Conservation (phyloP, 495 filamentous ascomycete genomes). For the Penicillium longicatenatum region DNA sequence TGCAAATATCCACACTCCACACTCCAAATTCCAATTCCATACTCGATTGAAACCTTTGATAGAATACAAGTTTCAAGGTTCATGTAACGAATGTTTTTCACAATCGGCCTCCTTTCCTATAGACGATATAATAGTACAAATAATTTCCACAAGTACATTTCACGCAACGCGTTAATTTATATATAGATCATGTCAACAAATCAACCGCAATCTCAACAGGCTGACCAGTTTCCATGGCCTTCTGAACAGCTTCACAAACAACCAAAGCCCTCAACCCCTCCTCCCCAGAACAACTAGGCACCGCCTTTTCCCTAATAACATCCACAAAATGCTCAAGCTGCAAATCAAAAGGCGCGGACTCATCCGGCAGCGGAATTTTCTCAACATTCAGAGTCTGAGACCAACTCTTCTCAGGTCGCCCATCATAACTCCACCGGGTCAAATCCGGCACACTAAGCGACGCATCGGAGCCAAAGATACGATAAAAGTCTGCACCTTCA, state of each 20-base stretch:
- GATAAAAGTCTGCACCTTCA: slow-evolving; percentile 50
- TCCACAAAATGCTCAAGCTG: slow-evolving; percentile 59
- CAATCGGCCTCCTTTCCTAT: too few species aligned
- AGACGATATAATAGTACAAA: too few species aligned
- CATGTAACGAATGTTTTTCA: too few species aligned
- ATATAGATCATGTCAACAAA: slow-evolving; percentile 14
- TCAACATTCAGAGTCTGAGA: slow-evolving; percentile 30
- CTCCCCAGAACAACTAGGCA: slow-evolving; percentile 49
- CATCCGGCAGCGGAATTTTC: slow-evolving; percentile 37
- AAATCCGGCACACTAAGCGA: slow-evolving; percentile 59
- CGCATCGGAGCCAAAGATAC: slow-evolving; percentile 56
- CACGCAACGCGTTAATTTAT: too few species aligned
- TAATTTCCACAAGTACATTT: too few species aligned
- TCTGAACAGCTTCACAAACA: slow-evolving; percentile 46
- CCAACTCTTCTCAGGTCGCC: slow-evolving; percentile 35
- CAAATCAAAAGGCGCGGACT: slow-evolving; percentile 52
- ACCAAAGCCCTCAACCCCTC: slow-evolving; percentile 45
- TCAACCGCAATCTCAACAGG: slow-evolving; percentile 38
- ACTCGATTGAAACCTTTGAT: too few species aligned
- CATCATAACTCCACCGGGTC: slow-evolving; percentile 54
- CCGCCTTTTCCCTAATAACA: slow-evolving; percentile 46
- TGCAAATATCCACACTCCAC: too few species aligned
- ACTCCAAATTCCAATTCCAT: too few species aligned
- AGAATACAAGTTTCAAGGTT: too few species aligned
- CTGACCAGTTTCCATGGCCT: slow-evolving; percentile 39